A percentile compares a stretch with the other conserved stretches of the same genome.
Evolutionary conservation across 805 yeast species (phyloP).

Genomic region (Metschnikowia dekortorum): DNA sequence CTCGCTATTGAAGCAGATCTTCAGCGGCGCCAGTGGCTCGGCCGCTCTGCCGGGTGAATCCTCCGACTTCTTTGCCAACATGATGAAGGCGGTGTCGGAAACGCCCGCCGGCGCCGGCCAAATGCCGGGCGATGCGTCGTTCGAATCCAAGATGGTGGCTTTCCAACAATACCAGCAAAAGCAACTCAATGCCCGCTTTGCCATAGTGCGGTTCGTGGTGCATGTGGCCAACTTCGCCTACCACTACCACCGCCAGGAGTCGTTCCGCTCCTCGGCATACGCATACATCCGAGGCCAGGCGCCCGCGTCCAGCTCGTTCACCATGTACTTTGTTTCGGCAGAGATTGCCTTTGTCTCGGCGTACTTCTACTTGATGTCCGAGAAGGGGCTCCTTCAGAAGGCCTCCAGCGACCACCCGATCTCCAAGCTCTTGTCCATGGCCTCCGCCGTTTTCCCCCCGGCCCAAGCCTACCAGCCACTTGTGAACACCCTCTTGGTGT

Average conservation of each 20-base stretch:
- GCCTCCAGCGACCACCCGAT: slow-evolving; percentile 25
- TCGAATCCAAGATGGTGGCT: slow-evolving; percentile 25
- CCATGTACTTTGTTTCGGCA: slow-evolving; percentile 24
- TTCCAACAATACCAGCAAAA: slow-evolving; percentile 32
- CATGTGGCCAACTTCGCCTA: slow-evolving; percentile 31
- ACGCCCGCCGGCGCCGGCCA: too few relatives aligned
- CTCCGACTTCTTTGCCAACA: slow-evolving; percentile 20
- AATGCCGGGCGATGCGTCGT: slow-evolving; percentile 21
- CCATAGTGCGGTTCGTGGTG: slow-evolving; percentile 25
- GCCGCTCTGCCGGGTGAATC: slow-evolving; percentile 2
- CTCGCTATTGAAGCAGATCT: slow-evolving; percentile 29
- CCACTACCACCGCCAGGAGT: slow-evolving; percentile 23
- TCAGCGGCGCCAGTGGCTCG: slow-evolving; percentile 18
- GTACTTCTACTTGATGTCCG: slow-evolving; percentile 28
- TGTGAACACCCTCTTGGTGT: slow-evolving; percentile 26
- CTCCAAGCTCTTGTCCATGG: slow-evolving; percentile 28
- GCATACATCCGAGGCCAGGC: slow-evolving; percentile 21
- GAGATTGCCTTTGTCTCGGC: slow-evolving; percentile 33
- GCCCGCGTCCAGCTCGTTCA: slow-evolving; percentile 18
- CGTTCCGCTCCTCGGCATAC: slow-evolving; percentile 26
- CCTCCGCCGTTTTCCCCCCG: slow-evolving; percentile 32
- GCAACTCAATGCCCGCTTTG: slow-evolving; percentile 28
- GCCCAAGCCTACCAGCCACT: slow-evolving; percentile 26
- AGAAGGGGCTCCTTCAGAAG: slow-evolving; percentile 20
- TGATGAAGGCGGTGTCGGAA: slow-evolving; percentile 29